Conservation (phyloP, 306 rosid species). For the Mimosa bimucronata region DNA sequence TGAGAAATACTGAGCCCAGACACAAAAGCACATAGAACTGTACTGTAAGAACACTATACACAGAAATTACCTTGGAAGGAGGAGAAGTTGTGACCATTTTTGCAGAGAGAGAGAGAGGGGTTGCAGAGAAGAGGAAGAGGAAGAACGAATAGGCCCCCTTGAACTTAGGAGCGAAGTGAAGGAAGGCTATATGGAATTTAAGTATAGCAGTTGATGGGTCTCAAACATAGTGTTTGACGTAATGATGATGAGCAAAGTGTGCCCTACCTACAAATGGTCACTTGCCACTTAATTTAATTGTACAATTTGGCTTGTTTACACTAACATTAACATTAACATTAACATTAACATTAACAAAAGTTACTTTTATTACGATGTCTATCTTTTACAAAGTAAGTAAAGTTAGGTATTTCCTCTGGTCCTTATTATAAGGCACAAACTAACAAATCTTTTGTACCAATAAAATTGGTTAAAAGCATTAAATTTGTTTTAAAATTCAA, state of each 20-base stretch:
- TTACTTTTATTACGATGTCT: too few relatives aligned
- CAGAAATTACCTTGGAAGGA: constrained; percentile 52
- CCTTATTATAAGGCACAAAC: too few relatives aligned
- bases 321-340: too few relatives aligned
- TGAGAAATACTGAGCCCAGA: background rate
- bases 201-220: constrained; percentile 39
- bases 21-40: background rate
- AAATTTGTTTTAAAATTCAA: too few relatives aligned
- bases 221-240: constrained; percentile 27
- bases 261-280: constrained; percentile 19
- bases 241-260: constrained; percentile 31
- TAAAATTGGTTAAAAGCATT: too few relatives aligned
- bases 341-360: too few relatives aligned
- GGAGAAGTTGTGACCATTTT: constrained; percentile 69
- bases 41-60: background rate
- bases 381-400: too few relatives aligned
- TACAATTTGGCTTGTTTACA: background rate
- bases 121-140: constrained; percentile 7
- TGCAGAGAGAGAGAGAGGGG: constrained; percentile 17
- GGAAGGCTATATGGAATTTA: constrained; percentile 26
- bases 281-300: constrained; percentile 31
- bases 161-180: constrained; percentile 33
- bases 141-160: background rate
- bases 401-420: too few relatives aligned
- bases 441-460: too few relatives aligned